Base-by-base conservation (phyloP, 164 flowering plant species). In the Berberis vulgaris region DNA sequence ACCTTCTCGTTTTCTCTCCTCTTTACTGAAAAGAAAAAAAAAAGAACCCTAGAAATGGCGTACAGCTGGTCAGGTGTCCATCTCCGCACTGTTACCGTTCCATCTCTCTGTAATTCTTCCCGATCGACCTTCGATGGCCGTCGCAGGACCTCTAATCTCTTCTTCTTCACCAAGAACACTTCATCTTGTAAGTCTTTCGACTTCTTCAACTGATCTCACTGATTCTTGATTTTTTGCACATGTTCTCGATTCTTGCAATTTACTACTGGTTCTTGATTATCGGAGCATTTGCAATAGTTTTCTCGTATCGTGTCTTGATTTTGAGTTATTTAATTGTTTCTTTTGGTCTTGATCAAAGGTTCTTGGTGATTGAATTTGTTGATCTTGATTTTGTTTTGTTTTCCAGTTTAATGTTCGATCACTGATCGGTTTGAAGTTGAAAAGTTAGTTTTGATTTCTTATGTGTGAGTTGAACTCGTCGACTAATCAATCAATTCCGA, bases 11-110 rank as follows among this genome's bases (percentile, higher is more conserved):
- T 10, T 52, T 40, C 49, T 60, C 47, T 63, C 3, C 10, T 45
- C 42, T 2, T 42, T 9, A 7, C 42, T 9, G n/a, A 5, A 3
- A 12, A 12, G 6, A 2, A 3, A 12, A n/a, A 3, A 42, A 6
- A n/a, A 12, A 43, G 5, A 61, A 65, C 68, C 73, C 73, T 62
- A 66, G 61, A 66, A 46, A 72, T 78, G 80, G 75, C 69, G 6
- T 75, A 66, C 13, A 57, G 79, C n/a, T 50, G 71, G 0, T 68
- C 79, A 3, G 73, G 77, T 54, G 69, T 78, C 50, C 65, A 70
- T 1, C 55, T 73, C 13, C 78, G 76, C 39, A 41, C 38, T 45
- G 66, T 74, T 44, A n/a, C 13, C 41, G 64, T 72, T 45, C 55
- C 72, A 7, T 46, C 68, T 2, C 39, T 67, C 8, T 62, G 57